Evolutionary conservation across 306 rosid genomes (phyloP), one percentile per base, ranked within the genome.

Genomic region (Dalbergia cultrata): DNA sequence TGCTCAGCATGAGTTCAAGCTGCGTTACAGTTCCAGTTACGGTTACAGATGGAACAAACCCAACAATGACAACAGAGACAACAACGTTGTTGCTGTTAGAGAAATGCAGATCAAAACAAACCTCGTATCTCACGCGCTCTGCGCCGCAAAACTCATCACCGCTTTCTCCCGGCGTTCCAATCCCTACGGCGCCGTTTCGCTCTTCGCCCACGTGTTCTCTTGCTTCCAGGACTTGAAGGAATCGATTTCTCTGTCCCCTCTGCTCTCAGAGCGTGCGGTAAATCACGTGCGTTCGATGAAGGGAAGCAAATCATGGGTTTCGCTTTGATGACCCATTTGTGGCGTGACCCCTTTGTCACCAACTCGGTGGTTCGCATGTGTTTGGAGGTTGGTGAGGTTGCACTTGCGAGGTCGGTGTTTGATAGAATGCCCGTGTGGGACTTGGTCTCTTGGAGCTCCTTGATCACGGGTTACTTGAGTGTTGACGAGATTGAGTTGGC

Each of bases 71-170:
- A 67, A 75, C 84, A 19, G 21, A 80, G 0, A 7, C 47, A 70
- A 74, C 80, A 22, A 43, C 65, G 34, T 58, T 82, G 44, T 54
- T 78, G 41, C 39, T 33, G 34, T 75, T 90, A 5, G 83, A 82
- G 8, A 88, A 86, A 84, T 83, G 90, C 82, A 86, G 67, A 72
- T 90, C 83, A 90, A 90, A 80, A 88, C 91, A 67, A 88, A 86
- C 77, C 86, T 90, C 80, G 58, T 88, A 34, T 50, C 56, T 50
- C 84, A 86, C 81, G 64, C 79, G 8, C 12, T 72, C 7, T 77
- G 68, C 17, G 67, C 73, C 6, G 60, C 75, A 41, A 88, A 88
- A 57, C 86, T 90, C 69, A 79, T 86, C 47, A 82, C 75, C 31
- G 67, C 66, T 19, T 53, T 88, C 17, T 84, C 90, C 5, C 75